These are phyloP conservation scores for Lipomyces chichibuensis DNA, from an alignment of 805 yeast genomes.

Conservation along the genomic window DNA sequence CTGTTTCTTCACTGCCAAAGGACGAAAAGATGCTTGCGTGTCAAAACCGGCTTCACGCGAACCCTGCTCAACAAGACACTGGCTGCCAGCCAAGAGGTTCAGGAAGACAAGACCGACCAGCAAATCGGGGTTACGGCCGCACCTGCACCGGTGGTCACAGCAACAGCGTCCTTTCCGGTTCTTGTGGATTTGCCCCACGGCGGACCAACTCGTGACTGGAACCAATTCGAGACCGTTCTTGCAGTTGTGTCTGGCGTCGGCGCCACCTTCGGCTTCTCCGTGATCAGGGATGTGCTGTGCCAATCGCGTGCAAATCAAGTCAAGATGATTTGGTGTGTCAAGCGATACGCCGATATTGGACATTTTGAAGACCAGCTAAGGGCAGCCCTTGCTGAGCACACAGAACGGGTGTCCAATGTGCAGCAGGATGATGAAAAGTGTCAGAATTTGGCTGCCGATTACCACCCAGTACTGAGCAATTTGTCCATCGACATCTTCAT, in stretches of 20 bases:
- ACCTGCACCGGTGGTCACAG: background rate
- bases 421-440: background rate
- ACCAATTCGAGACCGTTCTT: constrained; percentile 49
- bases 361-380: background rate
- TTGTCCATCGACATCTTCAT: constrained; percentile 10
- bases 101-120: background rate
- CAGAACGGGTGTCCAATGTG: background rate
- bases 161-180: constrained; percentile 43
- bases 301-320: background rate
- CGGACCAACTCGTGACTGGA: constrained; percentile 49
- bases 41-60: constrained; percentile 27
- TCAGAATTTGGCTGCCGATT: background rate
- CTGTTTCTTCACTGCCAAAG: constrained; percentile 48
- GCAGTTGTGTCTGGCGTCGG: constrained; percentile 55
- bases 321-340: constrained; percentile 11
- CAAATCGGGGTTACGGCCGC: background rate
- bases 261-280: constrained; percentile 51
- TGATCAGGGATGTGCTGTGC: constrained; percentile 26
- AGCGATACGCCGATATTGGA: constrained; percentile 3
- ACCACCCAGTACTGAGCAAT: background rate
- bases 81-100: background rate
- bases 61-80: constrained; percentile 7
- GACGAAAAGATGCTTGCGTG: constrained; percentile 48
- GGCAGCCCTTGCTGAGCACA: background rate
- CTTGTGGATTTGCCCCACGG: constrained; percentile 54